A percentile compares a stretch with the other conserved stretches of the same genome.
Conservation (phyloP, 345 rosid species). For the Psidium friedrichsthalianum region DNA sequence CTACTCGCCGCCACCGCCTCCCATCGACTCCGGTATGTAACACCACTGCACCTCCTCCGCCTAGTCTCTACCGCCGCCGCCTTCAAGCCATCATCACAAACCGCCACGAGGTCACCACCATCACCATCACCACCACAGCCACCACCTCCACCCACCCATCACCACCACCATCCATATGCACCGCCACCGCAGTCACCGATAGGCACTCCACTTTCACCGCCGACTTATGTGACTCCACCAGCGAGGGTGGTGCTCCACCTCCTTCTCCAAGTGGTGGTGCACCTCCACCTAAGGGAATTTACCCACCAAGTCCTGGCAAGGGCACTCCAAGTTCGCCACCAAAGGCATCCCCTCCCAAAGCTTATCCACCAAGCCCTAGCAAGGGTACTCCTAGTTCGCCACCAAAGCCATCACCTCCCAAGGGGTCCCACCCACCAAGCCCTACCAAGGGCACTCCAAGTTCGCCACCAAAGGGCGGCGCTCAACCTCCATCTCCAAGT, state of each 20-base stretch:
- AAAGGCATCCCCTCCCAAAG: neutral
- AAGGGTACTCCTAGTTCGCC: neutral
- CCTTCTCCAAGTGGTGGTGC: neutral
- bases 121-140: neutral
- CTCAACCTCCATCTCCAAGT: no score
- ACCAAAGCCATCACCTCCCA: slow-evolving; percentile 1
- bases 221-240: slow-evolving; percentile 1
- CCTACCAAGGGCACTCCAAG: neutral
- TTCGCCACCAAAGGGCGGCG: neutral
- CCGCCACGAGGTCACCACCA: slow-evolving; percentile 3
- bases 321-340: neutral
- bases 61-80: neutral
- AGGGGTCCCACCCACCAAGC: neutral
- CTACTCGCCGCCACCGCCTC: slow-evolving; percentile 3
- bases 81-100: neutral
- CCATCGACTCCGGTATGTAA: neutral
- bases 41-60: neutral
- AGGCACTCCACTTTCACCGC: neutral
- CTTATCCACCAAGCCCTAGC: neutral
- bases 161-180: neutral
- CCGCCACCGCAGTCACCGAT: neutral
- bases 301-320: neutral
- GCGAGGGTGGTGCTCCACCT: neutral
- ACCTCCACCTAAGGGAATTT: neutral
- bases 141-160: neutral